Evolutionary conservation across 352 stramenopile species (phyloP), one percentile per base, ranked within the genome.

Genomic region (Thalassiosira hispida): DNA sequence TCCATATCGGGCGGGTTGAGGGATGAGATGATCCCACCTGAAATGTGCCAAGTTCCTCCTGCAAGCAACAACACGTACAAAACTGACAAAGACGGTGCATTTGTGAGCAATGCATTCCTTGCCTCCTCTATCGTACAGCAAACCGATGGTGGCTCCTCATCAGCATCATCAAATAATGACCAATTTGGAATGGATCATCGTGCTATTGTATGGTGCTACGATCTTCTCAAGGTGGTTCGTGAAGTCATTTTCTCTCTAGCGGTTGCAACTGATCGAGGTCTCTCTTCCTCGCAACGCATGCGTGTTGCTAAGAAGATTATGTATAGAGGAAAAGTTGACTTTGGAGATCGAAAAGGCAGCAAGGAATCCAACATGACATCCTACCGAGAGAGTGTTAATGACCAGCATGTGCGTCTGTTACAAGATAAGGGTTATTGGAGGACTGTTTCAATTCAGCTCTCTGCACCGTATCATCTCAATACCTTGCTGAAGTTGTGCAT

Each of bases 121-220:
- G 49, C 70, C 18, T 66, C 38, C 6, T 57, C 70, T 44, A 51
- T 78, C 16, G 29, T 79, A 9, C 65, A 27, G 35, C 44, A 63
- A 12, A 25, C 47, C n/a, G 23, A 46, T 79, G 18, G 14, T 68
- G 8, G 31, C 31, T 38, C 31, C 31, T 38, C 31, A 38, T 38
- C 8, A 38, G 0, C 22, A 20, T 38, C 31, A 38, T 38, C 8
- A 38, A 0, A n/a, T 16, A 47, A 73, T 38, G 22, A 53, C 35
- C 14, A 29, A 16, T 79, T 90, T 56, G 88, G 88, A 44, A 92
- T 91, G 83, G 88, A 93, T 75, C 85, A 93, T 76, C 71, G 75
- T 57, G 82, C 84, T 12, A 91, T 92, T 69, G 83, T 90, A n/a
- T 93, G 85, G 88, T 93, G 88, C 62, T 81, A 90, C 67, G 74